These are phyloP conservation scores for Naganishia liquefaciens DNA, from an alignment of 1,284 basidiomycete species.

Conservation along the genomic window DNA sequence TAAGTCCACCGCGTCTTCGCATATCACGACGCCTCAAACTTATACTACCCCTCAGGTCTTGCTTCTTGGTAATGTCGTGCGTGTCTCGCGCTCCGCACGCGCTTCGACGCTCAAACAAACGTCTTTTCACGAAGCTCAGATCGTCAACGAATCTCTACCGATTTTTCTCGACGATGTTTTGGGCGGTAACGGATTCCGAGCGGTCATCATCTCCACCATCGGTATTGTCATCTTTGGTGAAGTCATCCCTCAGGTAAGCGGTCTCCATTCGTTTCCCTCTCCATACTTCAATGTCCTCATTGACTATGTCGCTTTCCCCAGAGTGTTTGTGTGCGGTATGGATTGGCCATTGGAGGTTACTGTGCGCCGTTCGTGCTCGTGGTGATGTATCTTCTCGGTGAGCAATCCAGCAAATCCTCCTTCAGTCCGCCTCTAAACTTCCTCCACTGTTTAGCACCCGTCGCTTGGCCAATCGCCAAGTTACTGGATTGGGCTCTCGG, in stretches of 20 bases:
- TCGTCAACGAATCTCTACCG: slow-evolving; percentile 86
- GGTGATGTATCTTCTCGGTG: slow-evolving; percentile 69
- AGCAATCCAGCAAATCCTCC: too few relatives aligned
- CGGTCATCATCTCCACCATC: slow-evolving; percentile 76
- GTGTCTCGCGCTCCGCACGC: slow-evolving; percentile 43
- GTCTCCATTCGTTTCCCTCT: background rate
- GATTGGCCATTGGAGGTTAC: slow-evolving; percentile 85
- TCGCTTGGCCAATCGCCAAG: slow-evolving; percentile 86
- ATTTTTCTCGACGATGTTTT: slow-evolving; percentile 85
- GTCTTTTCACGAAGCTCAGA: slow-evolving; percentile 53
- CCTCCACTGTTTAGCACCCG: slow-evolving; percentile 60
- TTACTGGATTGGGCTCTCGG: slow-evolving; percentile 79
- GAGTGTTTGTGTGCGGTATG: slow-evolving; percentile 86
- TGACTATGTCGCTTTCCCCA: slow-evolving; percentile 49
- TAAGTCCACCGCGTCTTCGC: slow-evolving; percentile 56
- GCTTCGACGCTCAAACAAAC: background rate
- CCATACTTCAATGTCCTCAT: background rate
- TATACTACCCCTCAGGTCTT: slow-evolving; percentile 61
- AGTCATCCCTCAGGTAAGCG: slow-evolving; percentile 72
- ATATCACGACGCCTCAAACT: background rate
- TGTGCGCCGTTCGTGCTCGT: slow-evolving; percentile 75
- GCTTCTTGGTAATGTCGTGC: slow-evolving; percentile 77
- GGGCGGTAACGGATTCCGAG: slow-evolving; percentile 71
- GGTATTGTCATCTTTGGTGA: slow-evolving; percentile 62
- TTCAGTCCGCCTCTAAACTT: too few relatives aligned